Evolutionary conservation across 2,329 filamentous ascomycete species (phyloP).

Genomic region (Chaetomium sp.): DNA sequence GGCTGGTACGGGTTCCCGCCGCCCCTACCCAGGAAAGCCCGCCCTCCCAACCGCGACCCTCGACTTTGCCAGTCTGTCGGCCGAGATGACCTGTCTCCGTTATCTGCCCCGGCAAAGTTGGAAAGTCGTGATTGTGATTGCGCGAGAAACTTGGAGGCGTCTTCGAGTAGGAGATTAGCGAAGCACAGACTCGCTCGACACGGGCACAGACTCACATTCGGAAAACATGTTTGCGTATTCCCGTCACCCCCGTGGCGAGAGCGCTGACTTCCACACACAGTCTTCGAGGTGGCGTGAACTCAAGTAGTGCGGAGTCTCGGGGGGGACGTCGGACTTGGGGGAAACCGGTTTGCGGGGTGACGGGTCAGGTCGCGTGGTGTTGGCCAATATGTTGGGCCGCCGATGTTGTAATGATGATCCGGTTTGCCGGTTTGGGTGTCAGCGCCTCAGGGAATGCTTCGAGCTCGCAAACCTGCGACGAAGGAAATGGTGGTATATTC

Average conservation of each 20-base stretch:
- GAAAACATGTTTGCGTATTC: slow-evolving; percentile 68
- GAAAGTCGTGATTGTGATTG: slow-evolving; percentile 93
- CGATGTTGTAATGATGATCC: slow-evolving; percentile 29
- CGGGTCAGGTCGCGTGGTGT: slow-evolving; percentile 4
- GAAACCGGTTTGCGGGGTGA: slow-evolving; percentile 17
- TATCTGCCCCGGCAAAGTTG: slow-evolving; percentile 65
- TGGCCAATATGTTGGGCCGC: slow-evolving; percentile 21
- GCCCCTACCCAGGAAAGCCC: slow-evolving; percentile 50
- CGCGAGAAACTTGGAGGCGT: slow-evolving; percentile 93
- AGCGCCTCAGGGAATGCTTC: not conserved
- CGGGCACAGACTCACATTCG: slow-evolving; percentile 71
- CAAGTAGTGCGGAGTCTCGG: not conserved
- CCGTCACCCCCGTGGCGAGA: slow-evolving; percentile 33
- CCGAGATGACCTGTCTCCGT: slow-evolving; percentile 45
- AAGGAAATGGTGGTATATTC: not conserved
- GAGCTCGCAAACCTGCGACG: slow-evolving; percentile 2
- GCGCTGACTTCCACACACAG: slow-evolving; percentile 22
- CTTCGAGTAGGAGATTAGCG: slow-evolving; percentile 50
- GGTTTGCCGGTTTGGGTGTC: slow-evolving; percentile 7
- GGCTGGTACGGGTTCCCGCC: slow-evolving; percentile 77
- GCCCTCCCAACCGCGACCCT: slow-evolving; percentile 41
- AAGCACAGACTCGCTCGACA: not conserved
- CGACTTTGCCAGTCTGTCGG: slow-evolving; percentile 43
- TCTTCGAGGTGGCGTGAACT: not conserved
- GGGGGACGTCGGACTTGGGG: not conserved